Evolutionary conservation across 331 rosid species (phyloP).

Genomic region (Quercus phellos): DNA sequence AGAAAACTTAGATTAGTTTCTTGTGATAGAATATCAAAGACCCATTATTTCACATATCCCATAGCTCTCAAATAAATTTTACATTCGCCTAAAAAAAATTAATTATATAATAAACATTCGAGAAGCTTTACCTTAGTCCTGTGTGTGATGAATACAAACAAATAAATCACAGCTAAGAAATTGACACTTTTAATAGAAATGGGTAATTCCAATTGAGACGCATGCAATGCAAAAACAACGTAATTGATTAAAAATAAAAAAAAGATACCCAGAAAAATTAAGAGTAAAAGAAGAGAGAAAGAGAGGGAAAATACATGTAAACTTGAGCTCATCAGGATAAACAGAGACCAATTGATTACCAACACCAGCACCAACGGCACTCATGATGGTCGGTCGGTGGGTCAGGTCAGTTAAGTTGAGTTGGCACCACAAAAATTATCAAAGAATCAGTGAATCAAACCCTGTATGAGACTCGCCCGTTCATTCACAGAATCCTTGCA

Average conservation of each 20-base stretch:
- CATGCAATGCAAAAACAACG: not conserved
- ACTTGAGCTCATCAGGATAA: constrained; percentile 75
- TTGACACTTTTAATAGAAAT: not conserved
- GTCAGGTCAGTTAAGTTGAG: not conserved
- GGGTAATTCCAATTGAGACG: not conserved
- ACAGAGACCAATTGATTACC: constrained; percentile 47
- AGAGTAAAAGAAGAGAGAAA: not conserved
- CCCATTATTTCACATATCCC: too few species aligned
- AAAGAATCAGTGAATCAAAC: not conserved
- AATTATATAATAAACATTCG: too few species aligned
- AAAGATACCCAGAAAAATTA: not conserved
- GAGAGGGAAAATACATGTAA: constrained; percentile 45
- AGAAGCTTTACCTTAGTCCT: too few species aligned
- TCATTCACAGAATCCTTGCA: constrained; percentile 1
- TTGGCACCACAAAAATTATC: not conserved
- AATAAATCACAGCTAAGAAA: not conserved
- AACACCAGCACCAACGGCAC: constrained; percentile 20
- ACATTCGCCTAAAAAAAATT: too few species aligned
- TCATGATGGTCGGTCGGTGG: constrained; percentile 46
- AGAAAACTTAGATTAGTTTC: too few species aligned
- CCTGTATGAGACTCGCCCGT: not conserved
- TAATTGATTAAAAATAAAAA: not conserved
- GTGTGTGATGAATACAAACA: not conserved
- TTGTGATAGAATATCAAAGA: too few species aligned
- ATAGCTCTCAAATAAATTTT: too few species aligned